These are phyloP conservation scores for Saturnispora hagleri DNA, from an alignment of 805 yeast species.

Conservation along the genomic window DNA sequence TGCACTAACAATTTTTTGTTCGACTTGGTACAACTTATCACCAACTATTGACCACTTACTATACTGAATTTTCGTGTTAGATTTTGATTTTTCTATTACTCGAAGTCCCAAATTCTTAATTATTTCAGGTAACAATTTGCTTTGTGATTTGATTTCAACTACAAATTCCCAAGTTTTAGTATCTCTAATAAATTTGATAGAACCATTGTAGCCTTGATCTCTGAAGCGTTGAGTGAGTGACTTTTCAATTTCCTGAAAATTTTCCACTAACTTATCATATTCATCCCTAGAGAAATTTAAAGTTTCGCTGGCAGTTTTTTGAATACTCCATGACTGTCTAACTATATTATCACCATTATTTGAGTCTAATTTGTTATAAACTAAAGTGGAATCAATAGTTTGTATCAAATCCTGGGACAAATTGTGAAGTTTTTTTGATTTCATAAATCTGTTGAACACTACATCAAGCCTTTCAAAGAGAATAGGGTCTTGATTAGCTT, in stretches of 20 bases:
- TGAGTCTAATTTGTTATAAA: constrained; percentile 12
- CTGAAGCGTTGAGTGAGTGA: constrained; percentile 10
- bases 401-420: constrained; percentile 24
- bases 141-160: constrained; percentile 21
- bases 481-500: constrained; percentile 3
- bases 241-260: constrained; percentile 6
- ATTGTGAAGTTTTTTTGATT: constrained; percentile 11
- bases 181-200: constrained; percentile 20
- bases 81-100: constrained; percentile 20
- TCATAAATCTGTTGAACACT: constrained; percentile 16
- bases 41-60: constrained; percentile 50
- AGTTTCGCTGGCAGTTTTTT: constrained; percentile 15
- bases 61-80: constrained; percentile 29
- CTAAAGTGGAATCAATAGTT: constrained; percentile 18
- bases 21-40: constrained; percentile 33
- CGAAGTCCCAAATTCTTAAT: constrained; percentile 12
- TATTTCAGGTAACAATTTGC: constrained; percentile 17
- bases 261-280: constrained; percentile 15
- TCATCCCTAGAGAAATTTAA: constrained; percentile 14
- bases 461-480: constrained; percentile 13
- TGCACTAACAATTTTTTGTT: constrained; percentile 40
- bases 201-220: constrained; percentile 20
- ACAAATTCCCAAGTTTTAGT: constrained; percentile 20
- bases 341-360: constrained; percentile 20
- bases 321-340: constrained; percentile 21